A percentile compares a stretch with the other conserved stretches of the same genome.
Conservation (phyloP, 345 rosid species). For the Crucihimalaya himalaica region DNA sequence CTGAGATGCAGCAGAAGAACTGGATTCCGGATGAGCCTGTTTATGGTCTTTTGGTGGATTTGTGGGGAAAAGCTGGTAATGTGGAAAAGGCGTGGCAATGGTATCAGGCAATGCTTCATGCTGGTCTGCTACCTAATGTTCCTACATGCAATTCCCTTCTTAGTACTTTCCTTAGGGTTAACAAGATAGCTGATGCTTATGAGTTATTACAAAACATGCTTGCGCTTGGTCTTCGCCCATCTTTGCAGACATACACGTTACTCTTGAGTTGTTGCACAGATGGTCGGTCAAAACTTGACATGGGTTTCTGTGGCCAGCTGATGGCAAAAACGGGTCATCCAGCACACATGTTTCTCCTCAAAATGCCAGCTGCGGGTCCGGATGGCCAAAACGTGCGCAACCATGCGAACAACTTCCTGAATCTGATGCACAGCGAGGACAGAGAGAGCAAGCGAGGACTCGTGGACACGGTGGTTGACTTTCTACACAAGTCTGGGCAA, state of each 20-base stretch:
- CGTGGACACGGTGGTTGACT: slow-evolving; percentile 83
- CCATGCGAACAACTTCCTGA: slow-evolving; percentile 74
- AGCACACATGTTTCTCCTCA: slow-evolving; percentile 70
- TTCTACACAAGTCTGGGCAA: slow-evolving; percentile 87
- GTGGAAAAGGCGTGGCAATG: slow-evolving; percentile 81
- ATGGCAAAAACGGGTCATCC: slow-evolving; percentile 87
- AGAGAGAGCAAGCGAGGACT: slow-evolving; percentile 98
- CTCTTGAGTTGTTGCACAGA: slow-evolving; percentile 91
- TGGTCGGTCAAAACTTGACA: slow-evolving; percentile 62
- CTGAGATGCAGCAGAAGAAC: slow-evolving; percentile 72
- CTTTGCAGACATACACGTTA: slow-evolving; percentile 83
- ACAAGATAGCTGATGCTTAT: slow-evolving; percentile 69
- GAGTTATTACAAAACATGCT: slow-evolving; percentile 75
- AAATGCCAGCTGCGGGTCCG: slow-evolving; percentile 81
- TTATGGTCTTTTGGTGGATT: slow-evolving; percentile 84
- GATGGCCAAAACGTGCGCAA: slow-evolving; percentile 87
- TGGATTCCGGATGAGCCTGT: slow-evolving; percentile 97
- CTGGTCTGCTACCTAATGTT: slow-evolving; percentile 85
- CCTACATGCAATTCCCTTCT: slow-evolving; percentile 96
- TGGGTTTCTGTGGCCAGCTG: slow-evolving; percentile 75
- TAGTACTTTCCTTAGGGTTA: slow-evolving; percentile 78
- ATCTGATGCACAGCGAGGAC: slow-evolving; percentile 91
- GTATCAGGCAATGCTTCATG: slow-evolving; percentile 80
- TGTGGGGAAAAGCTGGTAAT: slow-evolving; percentile 95
- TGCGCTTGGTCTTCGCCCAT: slow-evolving; percentile 64